phyloP scores from a whole-genome alignment of 208 protist species.

The Acanthamoeba sp. region DNA sequence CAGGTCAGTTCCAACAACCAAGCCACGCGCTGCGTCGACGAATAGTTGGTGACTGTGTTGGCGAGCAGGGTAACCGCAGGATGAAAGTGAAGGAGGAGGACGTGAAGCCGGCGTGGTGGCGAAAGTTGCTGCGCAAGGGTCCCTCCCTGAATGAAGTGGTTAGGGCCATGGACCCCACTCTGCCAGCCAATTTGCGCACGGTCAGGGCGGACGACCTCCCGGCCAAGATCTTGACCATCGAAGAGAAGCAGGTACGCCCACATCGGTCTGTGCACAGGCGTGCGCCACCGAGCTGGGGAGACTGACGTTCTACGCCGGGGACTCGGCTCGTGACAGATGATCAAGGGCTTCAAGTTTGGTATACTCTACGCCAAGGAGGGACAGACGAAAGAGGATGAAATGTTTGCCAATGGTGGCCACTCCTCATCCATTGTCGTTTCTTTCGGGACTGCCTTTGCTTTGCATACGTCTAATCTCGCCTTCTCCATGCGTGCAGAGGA shows the following conservation, averaged over 20 bases:
- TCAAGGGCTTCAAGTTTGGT: conserved; percentile 74
- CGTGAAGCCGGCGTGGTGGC: conserved; percentile 51
- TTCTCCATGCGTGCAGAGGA: conserved; percentile 42
- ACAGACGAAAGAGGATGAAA: conserved; percentile 74
- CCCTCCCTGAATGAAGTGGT: conserved; percentile 24
- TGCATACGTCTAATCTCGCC: not conserved
- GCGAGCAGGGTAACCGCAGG: conserved; percentile 24
- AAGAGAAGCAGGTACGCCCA: conserved; percentile 72
- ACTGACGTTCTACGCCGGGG: too few species aligned
- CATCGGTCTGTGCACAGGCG: too few species aligned
- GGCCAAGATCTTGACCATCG: conserved; percentile 21
- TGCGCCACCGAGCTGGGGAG: too few species aligned
- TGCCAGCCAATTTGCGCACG: not conserved
- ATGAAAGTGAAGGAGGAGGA: not conserved
- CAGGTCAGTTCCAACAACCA: not conserved
- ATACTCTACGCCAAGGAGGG: conserved; percentile 66
- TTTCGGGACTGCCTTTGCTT: not conserved
- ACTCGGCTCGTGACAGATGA: too few species aligned
- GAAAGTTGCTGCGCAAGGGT: conserved; percentile 36
- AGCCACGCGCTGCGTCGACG: not conserved
- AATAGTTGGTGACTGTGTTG: too few species aligned
- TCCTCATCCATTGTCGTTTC: too few species aligned
- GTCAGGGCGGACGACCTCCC: not conserved
- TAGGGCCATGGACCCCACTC: not conserved
- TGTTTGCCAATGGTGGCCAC: conserved; percentile 69